phyloP scores from a whole-genome alignment of 2,329 filamentous ascomycete genomes.

The Blastomyces emzantsi region DNA sequence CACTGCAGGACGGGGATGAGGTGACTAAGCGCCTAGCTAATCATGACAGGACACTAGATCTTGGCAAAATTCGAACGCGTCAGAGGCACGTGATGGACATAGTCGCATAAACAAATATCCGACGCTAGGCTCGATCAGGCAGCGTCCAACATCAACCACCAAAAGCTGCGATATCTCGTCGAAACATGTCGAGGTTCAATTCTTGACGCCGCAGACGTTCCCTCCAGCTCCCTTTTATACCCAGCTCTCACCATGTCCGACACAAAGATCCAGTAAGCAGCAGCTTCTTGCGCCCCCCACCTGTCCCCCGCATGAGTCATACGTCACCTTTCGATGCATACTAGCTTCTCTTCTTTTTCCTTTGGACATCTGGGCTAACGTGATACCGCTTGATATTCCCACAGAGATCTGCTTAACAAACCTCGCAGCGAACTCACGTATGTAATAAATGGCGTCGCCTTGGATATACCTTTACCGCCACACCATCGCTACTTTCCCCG shows the following conservation, averaged over 20 bases:
- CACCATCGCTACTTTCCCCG: background rate
- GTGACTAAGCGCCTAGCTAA: constrained; percentile 9
- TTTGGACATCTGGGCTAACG: constrained; percentile 6
- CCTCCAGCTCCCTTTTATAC: constrained; percentile 22
- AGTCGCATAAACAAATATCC: constrained; percentile 12
- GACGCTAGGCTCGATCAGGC: constrained; percentile 10
- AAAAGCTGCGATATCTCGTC: background rate
- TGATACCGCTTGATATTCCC: constrained; percentile 20
- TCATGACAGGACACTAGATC: background rate
- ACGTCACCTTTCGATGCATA: constrained; percentile 16
- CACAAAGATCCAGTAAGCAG: constrained; percentile 60
- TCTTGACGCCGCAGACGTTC: constrained; percentile 7
- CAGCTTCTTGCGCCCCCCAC: constrained; percentile 8
- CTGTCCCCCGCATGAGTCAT: constrained; percentile 18
- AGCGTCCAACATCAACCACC: constrained; percentile 5
- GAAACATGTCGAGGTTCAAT: background rate
- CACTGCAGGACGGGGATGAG: background rate
- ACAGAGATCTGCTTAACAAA: constrained; percentile 80
- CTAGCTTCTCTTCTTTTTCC: background rate
- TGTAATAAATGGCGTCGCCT: constrained; percentile 30
- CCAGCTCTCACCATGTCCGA: constrained; percentile 46
- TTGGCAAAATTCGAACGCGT: constrained; percentile 24
- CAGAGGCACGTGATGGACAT: constrained; percentile 27
- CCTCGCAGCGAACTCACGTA: constrained; percentile 87
- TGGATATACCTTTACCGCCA: constrained; percentile 1